Evolutionary conservation across 2,329 filamentous ascomycete genomes (phyloP), one percentile per base, ranked within the genome.

Genomic region (Fusarium sublunatum): DNA sequence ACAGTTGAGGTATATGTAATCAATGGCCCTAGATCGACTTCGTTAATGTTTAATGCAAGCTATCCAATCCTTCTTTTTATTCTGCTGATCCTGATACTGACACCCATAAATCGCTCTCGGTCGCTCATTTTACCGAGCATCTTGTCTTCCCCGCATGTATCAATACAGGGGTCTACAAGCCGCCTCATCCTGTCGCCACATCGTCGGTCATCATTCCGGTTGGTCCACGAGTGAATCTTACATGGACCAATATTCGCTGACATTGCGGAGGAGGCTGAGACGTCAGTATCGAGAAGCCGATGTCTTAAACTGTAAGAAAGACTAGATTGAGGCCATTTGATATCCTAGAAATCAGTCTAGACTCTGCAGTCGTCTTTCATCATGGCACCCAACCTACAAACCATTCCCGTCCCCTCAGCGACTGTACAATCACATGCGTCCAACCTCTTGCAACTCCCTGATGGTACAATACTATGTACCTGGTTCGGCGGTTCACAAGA

Each of bases 401-500:
- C 39, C 2, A 47, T 51, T 3, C 24, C 70, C 5, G 67, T 81
- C 5, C 78, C 78, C 2, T 70, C 78, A 7, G 68, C 73, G 19
- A 81, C 79, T 2, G 70, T 76, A 3, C 79, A 81, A 58, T 79
- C 74, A 3, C 79, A 81, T 36, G 79, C 79, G 9, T 81, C 79
- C 10, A 81, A 81, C 52, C 72, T 81, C 9, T 68, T 81, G 9
- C 70, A 75, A 26, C 72, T 81, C 0, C 73, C 74, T 2, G 73
- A 79, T 61, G 73, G 73, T n/a, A 76, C 76, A 4, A 64, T 81
- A 1, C 66, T 81, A 0, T 81, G 79, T 54, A 74, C 70, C 12
- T 81, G 78, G 78, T 81, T 81, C 29, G 79, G 79, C 5, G 79
- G 79, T 2, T 79, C 76, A 0, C 78, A 81, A 54, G 79, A 81